A percentile compares a stretch with the other conserved stretches of the same genome.
phyloP scores from a whole-genome alignment of 495 filamentous ascomycete species.

The Schizothecium vesticola region DNA sequence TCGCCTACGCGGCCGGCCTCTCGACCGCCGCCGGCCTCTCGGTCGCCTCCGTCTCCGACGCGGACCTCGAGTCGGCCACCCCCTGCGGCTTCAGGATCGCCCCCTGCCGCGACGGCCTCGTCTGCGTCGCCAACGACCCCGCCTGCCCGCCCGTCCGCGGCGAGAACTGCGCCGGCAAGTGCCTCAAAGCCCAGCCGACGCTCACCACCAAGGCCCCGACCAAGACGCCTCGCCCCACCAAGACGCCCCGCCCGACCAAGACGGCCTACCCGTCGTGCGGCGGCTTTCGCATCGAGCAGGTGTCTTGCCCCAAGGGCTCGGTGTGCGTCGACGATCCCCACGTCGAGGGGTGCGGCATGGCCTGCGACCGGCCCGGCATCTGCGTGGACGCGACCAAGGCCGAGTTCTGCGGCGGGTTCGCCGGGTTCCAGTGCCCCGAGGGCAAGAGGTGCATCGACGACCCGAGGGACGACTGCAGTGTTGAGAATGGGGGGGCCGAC shows the following conservation, averaged over 20 bases:
- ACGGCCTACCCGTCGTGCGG: slow-evolving; percentile 23
- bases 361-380: slow-evolving; percentile 27
- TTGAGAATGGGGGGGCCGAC: slow-evolving; percentile 23
- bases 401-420: slow-evolving; percentile 28
- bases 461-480: slow-evolving; percentile 28
- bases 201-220: background rate
- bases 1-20: background rate
- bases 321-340: slow-evolving; percentile 29
- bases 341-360: slow-evolving; percentile 24
- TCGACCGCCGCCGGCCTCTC: background rate
- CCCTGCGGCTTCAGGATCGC: slow-evolving; percentile 25
- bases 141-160: slow-evolving; percentile 11
- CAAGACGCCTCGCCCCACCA: background rate
- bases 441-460: slow-evolving; percentile 28
- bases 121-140: slow-evolving; percentile 17
- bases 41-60: background rate
- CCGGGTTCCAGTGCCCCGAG: slow-evolving; percentile 18
- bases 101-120: slow-evolving; percentile 13
- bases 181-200: slow-evolving; percentile 9
- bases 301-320: slow-evolving; percentile 15
- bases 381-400: slow-evolving; percentile 18
- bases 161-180: slow-evolving; percentile 20
- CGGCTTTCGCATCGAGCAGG: slow-evolving; percentile 19
- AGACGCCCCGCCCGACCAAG: background rate
- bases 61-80: background rate